Conservation (phyloP, 176 grass and related monocot genomes). For the Aegilops bicornis region DNA sequence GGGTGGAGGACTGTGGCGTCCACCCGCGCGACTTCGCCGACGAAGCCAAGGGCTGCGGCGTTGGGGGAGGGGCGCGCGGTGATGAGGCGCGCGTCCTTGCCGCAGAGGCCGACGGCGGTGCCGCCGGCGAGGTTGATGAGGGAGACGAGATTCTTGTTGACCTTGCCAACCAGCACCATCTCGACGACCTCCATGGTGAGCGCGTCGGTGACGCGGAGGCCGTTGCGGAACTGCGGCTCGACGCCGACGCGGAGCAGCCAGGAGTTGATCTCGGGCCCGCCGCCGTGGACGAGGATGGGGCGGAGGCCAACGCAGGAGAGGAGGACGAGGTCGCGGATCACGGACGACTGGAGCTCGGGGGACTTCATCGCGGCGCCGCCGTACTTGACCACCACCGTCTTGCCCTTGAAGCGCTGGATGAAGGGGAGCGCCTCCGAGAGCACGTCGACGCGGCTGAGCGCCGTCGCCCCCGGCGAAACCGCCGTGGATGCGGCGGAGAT, state of each 20-base stretch:
- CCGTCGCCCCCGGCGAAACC: not conserved
- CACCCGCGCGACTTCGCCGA: slow-evolving; percentile 55
- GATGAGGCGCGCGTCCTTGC: slow-evolving; percentile 74
- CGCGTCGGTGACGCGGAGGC: slow-evolving; percentile 63
- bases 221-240: slow-evolving; percentile 64
- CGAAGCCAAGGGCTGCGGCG: slow-evolving; percentile 46
- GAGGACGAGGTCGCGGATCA: slow-evolving; percentile 70
- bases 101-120: slow-evolving; percentile 54
- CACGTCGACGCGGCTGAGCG: slow-evolving; percentile 45
- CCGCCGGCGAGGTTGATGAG: slow-evolving; percentile 52
- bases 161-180: slow-evolving; percentile 78
- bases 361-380: slow-evolving; percentile 75
- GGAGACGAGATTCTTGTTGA: slow-evolving; percentile 69
- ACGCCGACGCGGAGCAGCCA: slow-evolving; percentile 54
- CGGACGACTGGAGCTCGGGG: slow-evolving; percentile 51
- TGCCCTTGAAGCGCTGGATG: slow-evolving; percentile 73
- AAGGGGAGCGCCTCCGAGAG: slow-evolving; percentile 82
- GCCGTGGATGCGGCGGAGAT: slow-evolving; percentile 22
- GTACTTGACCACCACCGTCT: slow-evolving; percentile 83
- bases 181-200: slow-evolving; percentile 71
- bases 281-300: slow-evolving; percentile 65
- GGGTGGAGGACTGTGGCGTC: slow-evolving; percentile 53
- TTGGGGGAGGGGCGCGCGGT: slow-evolving; percentile 55
- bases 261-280: slow-evolving; percentile 71
- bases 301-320: slow-evolving; percentile 72